Base-by-base conservation (phyloP, 2,329 filamentous ascomycete genomes). In the Colletotrichum cordylinicola region DNA sequence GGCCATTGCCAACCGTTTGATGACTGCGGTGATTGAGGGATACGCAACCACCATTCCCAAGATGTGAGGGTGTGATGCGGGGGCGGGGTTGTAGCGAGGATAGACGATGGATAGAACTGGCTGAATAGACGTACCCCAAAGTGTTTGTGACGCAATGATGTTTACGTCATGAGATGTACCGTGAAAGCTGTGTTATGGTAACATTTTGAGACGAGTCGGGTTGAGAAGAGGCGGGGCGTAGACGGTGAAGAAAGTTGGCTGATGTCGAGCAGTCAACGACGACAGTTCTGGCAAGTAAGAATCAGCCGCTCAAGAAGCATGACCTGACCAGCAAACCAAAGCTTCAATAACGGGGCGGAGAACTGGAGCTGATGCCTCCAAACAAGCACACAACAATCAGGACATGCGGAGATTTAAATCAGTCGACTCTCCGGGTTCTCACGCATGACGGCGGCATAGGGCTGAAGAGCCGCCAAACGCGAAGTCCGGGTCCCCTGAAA, bases 1-100 rank as follows among this genome's bases (percentile, higher is more conserved):
- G 43, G 96, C 97, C 2, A 98, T 99, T 89, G 97, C 97, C 18
- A 94, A 98, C 84, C 94, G 96, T 83, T 85, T 98, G 82, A 92
- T 99, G 80, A 90, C 88, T 68, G 95, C 96, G 2, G 95, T 98
- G 16, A 91, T 93, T 1, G 91, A 93, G 67, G 95, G 95, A 0
- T 97, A 94, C 82, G 86, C 94, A 75, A 88, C 88, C 13, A 88
- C 87, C 3, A 85, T 78, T 6, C 80, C 89, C 75, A 93, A 91
- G 83, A 90, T 90, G 12, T 91, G 39, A 75, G 35, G 15, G 6
- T 37, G 15, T 8, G 67, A n/a, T 10, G 8, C 18, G 4, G 13
- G 15, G 29, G 35, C 21, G 27, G 31, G 27, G 18, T 33, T 15
- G 31, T n/a, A 61, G 15, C 27, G 5, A 72, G 55, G 12, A 60